A percentile compares a stretch with the other conserved stretches of the same genome.
These are phyloP conservation scores for Caryopteris hybrid DNA, from an alignment of 305 asterid species.

Conservation along the genomic window DNA sequence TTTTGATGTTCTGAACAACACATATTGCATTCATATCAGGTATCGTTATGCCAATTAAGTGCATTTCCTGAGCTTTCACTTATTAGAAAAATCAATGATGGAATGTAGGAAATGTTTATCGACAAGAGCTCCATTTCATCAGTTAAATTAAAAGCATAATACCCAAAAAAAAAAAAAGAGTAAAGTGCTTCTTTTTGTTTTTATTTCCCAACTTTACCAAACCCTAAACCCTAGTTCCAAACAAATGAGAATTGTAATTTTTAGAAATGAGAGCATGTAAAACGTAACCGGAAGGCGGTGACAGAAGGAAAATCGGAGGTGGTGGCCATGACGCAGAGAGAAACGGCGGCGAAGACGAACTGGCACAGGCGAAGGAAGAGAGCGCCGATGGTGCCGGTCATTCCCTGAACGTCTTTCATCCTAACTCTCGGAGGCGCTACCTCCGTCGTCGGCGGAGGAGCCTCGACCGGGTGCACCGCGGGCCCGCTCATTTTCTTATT, in stretches of 20 bases:
- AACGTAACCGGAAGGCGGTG: constrained; percentile 72
- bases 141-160: not conserved
- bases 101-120: not conserved
- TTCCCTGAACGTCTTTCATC: constrained; percentile 83
- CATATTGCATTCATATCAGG: not conserved
- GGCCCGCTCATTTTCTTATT: constrained; percentile 58
- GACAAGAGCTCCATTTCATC: not conserved
- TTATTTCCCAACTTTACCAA: constrained; percentile 5
- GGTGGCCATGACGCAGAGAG: constrained; percentile 78
- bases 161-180: constrained; percentile 12
- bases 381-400: constrained; percentile 80
- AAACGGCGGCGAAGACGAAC: constrained; percentile 65
- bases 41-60: not conserved
- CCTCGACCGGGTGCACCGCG: constrained; percentile 83
- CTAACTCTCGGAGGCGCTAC: constrained; percentile 50
- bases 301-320: constrained; percentile 90
- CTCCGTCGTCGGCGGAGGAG: constrained; percentile 37
- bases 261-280: not conserved
- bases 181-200: not conserved
- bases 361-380: constrained; percentile 71
- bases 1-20: not conserved
- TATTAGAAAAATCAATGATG: constrained; percentile 2
- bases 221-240: constrained; percentile 24
- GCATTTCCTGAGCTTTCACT: not conserved
- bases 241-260: not conserved